Evolutionary conservation across 2,329 filamentous ascomycete genomes (phyloP).

Genomic region (Neofusicoccum cordaticola): DNA sequence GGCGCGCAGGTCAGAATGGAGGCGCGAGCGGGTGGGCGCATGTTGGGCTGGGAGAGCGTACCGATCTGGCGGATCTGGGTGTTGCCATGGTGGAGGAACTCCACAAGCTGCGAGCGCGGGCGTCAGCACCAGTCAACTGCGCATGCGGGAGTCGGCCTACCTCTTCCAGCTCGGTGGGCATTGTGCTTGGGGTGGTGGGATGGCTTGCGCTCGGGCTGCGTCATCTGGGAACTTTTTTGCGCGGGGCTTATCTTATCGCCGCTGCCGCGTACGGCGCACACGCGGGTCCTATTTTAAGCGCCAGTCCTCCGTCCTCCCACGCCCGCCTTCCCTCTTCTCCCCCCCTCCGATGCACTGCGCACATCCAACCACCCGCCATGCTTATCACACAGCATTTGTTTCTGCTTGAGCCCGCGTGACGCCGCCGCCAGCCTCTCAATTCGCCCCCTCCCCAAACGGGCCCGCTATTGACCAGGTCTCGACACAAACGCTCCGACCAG

Average conservation of each 20-base stretch:
- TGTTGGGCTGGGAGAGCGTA: slow-evolving; percentile 35
- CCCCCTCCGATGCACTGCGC: background rate
- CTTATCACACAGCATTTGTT: slow-evolving; percentile 9
- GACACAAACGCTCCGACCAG: background rate
- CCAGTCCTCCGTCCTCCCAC: background rate
- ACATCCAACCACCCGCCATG: background rate
- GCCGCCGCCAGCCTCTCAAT: background rate
- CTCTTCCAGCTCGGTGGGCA: slow-evolving; percentile 53
- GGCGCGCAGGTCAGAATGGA: slow-evolving; percentile 16
- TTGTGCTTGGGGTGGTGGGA: slow-evolving; percentile 23
- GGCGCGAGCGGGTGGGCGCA: slow-evolving; percentile 24
- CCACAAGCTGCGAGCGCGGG: slow-evolving; percentile 64
- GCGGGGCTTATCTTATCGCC: slow-evolving; percentile 10
- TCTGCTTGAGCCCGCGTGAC: background rate
- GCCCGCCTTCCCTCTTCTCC: background rate
- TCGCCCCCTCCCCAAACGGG: background rate
- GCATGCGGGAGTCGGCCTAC: slow-evolving; percentile 25
- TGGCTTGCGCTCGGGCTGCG: background rate
- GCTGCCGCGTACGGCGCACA: background rate
- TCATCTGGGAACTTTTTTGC: slow-evolving; percentile 14
- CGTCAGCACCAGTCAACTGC: background rate
- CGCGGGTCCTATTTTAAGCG: slow-evolving; percentile 5
- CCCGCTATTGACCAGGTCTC: background rate
- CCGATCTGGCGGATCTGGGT: slow-evolving; percentile 82
- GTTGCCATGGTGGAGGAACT: slow-evolving; percentile 89